Base-by-base conservation (phyloP, 495 filamentous ascomycete genomes). In the Neurospora intermedia region DNA sequence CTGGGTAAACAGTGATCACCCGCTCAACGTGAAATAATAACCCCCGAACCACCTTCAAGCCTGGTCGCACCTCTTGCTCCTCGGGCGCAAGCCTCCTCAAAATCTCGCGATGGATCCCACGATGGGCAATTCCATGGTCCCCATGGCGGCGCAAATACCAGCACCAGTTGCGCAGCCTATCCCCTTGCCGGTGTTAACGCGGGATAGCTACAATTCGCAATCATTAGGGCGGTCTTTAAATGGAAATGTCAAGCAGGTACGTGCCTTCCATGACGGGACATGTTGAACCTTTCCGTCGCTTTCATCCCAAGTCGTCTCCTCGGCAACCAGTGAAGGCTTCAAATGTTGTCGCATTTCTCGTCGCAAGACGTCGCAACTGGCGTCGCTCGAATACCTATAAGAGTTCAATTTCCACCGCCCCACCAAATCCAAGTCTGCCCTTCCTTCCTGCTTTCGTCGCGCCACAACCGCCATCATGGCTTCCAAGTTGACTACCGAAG, bases 231-330 rank as follows among this genome's bases (percentile, higher is more conserved):
- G 80, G 23, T 75, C 79, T 40, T 72, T 85, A 40, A 83, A 85
- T 74, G 76, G 79, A 70, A 80, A 76, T 70, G 79, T 86, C 39
- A 86, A 86, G 74, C 79, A 85, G 81, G 84, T 86, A 77, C 71
- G 84, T 82, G 27, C 54, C 74, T 62, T 43, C 71, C 54, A 6
- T 59, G 11, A 31, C 72, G 41, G 41, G 13, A 43, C 4, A 35
- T 7, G 2, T 38, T 73, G 46, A 75, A 71, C 73, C 73, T 74
- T 72, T 46, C 54, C 73, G 42, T 38, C 39, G 70, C 62, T 71
- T 71, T 72, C 45, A 40, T 72, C 35, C 69, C 71, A 46, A 46
- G 42, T 69, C 38, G 11, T 72, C 27, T 38, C 54, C 54, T 8
- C 27, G 54, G 54, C 54, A 66, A 66, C 54, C 27, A 66, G 54